phyloP scores from a whole-genome alignment of 2,329 filamentous ascomycete species.

The Diaporthe destruens region DNA sequence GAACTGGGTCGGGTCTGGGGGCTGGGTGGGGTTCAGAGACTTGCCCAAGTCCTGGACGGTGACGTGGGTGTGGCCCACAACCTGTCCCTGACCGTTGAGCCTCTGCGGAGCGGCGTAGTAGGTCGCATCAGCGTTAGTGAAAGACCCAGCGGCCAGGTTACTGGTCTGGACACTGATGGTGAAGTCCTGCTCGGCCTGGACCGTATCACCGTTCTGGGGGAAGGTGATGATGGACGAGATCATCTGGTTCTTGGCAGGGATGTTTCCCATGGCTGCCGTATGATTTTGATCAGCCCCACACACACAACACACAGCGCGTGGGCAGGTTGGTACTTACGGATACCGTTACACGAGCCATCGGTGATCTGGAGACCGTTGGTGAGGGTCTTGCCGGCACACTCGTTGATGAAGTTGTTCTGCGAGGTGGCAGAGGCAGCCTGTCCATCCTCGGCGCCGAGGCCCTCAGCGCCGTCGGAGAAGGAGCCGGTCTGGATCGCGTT shows the following conservation, averaged over 20 bases:
- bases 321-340: constrained; percentile 58
- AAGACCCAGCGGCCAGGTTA: constrained; percentile 68
- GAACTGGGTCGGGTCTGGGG: constrained; percentile 65
- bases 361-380: constrained; percentile 72
- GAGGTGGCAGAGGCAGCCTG: constrained; percentile 36
- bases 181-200: constrained; percentile 63
- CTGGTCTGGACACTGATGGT: constrained; percentile 63
- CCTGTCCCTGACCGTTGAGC: constrained; percentile 60
- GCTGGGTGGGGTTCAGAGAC: constrained; percentile 62
- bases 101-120: constrained; percentile 73
- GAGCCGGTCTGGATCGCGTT: constrained; percentile 53
- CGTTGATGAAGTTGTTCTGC: constrained; percentile 73
- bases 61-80: constrained; percentile 72
- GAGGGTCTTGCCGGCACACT: constrained; percentile 65
- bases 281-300: constrained; percentile 40
- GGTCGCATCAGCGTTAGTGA: constrained; percentile 70
- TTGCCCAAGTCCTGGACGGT: constrained; percentile 69
- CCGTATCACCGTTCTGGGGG: constrained; percentile 64
- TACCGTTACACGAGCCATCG: constrained; percentile 73
- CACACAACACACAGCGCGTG: no score
- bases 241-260: constrained; percentile 67
- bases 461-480: constrained; percentile 50
- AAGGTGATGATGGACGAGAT: constrained; percentile 67
- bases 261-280: constrained; percentile 67
- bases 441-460: constrained; percentile 45